Conservation (phyloP, 352 stramenopile genomes). For the Globisporangium takayamanum region DNA sequence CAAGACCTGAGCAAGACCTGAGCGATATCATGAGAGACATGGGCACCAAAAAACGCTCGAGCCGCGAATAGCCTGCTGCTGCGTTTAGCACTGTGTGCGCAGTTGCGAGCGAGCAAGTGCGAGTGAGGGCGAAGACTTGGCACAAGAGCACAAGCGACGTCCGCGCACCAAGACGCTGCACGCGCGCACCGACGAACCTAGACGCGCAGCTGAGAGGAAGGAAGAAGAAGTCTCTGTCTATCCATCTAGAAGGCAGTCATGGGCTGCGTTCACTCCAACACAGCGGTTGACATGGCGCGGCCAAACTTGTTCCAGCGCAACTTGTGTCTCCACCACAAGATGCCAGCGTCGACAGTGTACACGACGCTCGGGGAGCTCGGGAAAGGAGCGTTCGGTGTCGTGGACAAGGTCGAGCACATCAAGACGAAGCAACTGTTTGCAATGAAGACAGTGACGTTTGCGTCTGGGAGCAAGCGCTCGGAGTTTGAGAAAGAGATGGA, state of each 20-base stretch:
- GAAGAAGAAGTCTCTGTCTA: not conserved
- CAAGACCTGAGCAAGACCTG: not conserved
- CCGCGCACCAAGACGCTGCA: no score
- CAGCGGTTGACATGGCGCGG: constrained; percentile 25
- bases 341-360: constrained; percentile 39
- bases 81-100: no score
- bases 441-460: constrained; percentile 77
- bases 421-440: constrained; percentile 60
- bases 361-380: constrained; percentile 47
- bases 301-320: constrained; percentile 79
- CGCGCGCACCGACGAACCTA: not conserved
- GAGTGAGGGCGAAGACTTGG: no score
- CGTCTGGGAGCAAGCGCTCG: constrained; percentile 45
- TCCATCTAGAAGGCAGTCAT: constrained; percentile 18
- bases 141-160: no score
- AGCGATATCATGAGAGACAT: not conserved
- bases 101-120: no score
- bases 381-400: constrained; percentile 65
- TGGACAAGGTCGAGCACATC: constrained; percentile 67
- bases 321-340: constrained; percentile 67
- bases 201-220: not conserved
- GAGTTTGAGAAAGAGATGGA: constrained; percentile 80
- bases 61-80: no score
- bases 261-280: constrained; percentile 57
- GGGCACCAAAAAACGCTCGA: no score